A percentile compares a stretch with the other conserved stretches of the same genome.
Evolutionary conservation across 768 basidiomycete genomes (phyloP).

Genomic region (Mycena alexandri): DNA sequence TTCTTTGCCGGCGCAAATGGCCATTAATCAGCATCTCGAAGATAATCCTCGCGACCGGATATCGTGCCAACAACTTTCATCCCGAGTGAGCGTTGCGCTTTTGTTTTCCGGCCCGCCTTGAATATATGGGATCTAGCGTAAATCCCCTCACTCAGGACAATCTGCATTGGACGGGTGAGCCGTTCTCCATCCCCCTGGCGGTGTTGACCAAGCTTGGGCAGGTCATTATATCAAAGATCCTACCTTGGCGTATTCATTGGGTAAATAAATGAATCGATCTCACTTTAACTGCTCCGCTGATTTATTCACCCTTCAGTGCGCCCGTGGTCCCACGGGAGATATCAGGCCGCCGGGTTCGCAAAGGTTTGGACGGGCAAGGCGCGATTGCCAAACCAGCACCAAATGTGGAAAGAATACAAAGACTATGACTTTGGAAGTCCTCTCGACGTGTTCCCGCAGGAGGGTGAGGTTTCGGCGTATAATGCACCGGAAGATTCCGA

Average conservation of each 20-base stretch:
- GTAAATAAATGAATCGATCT: not conserved
- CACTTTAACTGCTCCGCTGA: not conserved
- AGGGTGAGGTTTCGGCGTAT: conserved; percentile 26
- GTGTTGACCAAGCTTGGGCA: too few species aligned
- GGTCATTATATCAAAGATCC: conserved; percentile 50
- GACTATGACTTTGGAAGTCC: conserved; percentile 24
- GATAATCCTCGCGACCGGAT: conserved; percentile 48
- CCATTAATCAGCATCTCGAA: not conserved
- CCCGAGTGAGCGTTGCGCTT: conserved; percentile 15
- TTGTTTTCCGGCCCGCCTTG: too few species aligned
- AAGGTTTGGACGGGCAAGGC: conserved; percentile 43
- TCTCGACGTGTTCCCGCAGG: conserved; percentile 35
- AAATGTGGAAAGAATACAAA: conserved; percentile 37
- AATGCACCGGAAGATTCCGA: not conserved
- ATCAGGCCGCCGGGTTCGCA: conserved; percentile 36
- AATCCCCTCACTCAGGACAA: conserved; percentile 15
- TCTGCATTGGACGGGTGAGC: conserved; percentile 37
- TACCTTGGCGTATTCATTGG: conserved; percentile 44
- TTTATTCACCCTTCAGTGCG: not conserved
- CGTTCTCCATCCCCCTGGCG: too few species aligned
- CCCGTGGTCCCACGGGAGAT: conserved; percentile 36
- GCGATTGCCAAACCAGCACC: conserved; percentile 34
- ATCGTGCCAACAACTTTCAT: conserved; percentile 47
- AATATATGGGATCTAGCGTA: too few species aligned
- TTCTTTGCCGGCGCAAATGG: too few species aligned